These are phyloP conservation scores for Malassezia nana DNA, from an alignment of 1,284 basidiomycete genomes.

Conservation along the genomic window DNA sequence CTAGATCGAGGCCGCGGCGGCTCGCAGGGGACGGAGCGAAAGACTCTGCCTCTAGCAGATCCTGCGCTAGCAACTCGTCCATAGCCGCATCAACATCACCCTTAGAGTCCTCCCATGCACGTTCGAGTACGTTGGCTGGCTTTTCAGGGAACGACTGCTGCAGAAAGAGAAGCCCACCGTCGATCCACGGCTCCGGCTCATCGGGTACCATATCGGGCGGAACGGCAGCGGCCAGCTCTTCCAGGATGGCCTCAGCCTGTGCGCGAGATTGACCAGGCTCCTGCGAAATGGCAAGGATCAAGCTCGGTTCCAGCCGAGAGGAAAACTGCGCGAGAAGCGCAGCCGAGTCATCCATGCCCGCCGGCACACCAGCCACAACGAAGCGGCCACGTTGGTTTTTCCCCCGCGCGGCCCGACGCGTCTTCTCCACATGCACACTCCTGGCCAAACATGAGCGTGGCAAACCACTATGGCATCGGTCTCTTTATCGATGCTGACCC, in stretches of 20 bases:
- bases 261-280: neutral
- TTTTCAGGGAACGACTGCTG: constrained; percentile 18
- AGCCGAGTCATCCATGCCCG: neutral
- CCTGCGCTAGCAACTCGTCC: constrained; percentile 32
- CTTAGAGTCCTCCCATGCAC: constrained; percentile 16
- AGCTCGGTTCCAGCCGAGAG: constrained; percentile 11
- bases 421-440: constrained; percentile 1
- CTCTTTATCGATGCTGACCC: neutral
- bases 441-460: neutral
- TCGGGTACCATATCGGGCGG: neutral
- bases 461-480: neutral
- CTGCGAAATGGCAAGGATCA: constrained; percentile 8
- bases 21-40: no score
- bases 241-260: neutral
- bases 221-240: constrained; percentile 5
- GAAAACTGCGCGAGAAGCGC: constrained; percentile 1
- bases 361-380: neutral
- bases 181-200: neutral
- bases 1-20: constrained; percentile 22
- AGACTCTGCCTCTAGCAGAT: constrained; percentile 30
- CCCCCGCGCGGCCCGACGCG: neutral
- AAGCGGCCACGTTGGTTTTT: neutral
- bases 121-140: neutral
- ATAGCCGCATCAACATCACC: constrained; percentile 28
- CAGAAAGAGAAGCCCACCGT: constrained; percentile 17